Conservation (phyloP, 208 protist species). For the Trypanosoma platydactyli region DNA sequence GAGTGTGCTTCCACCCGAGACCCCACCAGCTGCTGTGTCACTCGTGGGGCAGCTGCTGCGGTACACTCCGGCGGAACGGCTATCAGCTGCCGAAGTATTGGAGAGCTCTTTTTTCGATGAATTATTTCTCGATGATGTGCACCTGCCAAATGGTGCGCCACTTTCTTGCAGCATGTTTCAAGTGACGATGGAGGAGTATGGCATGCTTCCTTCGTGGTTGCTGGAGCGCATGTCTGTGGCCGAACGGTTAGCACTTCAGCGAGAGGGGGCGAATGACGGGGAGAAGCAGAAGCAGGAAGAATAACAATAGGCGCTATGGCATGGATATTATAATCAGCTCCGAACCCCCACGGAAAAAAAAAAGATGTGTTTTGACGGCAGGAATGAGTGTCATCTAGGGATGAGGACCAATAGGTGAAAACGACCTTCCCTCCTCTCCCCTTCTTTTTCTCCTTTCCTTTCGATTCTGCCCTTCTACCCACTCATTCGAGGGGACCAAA, state of each 20-base stretch:
- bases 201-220: constrained; percentile 18
- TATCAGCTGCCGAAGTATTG: constrained; percentile 97
- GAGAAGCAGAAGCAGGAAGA: not conserved
- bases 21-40: constrained; percentile 93
- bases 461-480: too few relatives aligned
- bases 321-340: too few relatives aligned
- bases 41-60: constrained; percentile 95
- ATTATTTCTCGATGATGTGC: constrained; percentile 64
- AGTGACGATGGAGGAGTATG: constrained; percentile 43
- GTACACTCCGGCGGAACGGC: constrained; percentile 95
- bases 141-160: constrained; percentile 49
- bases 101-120: constrained; percentile 97
- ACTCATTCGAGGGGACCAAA: too few relatives aligned
- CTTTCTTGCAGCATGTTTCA: constrained; percentile 73
- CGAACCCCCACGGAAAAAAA: too few relatives aligned
- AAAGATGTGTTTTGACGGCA: too few relatives aligned
- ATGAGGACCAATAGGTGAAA: too few relatives aligned
- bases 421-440: too few relatives aligned
- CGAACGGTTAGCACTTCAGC: constrained; percentile 3
- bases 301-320: not conserved
- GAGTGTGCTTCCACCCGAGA: constrained; percentile 79
- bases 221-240: constrained; percentile 28
- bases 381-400: too few relatives aligned
- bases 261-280: not conserved
- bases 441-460: too few relatives aligned